Evolutionary conservation across 2,329 filamentous ascomycete genomes (phyloP), one percentile per base, ranked within the genome.

Genomic region (Fusarium nodosum): DNA sequence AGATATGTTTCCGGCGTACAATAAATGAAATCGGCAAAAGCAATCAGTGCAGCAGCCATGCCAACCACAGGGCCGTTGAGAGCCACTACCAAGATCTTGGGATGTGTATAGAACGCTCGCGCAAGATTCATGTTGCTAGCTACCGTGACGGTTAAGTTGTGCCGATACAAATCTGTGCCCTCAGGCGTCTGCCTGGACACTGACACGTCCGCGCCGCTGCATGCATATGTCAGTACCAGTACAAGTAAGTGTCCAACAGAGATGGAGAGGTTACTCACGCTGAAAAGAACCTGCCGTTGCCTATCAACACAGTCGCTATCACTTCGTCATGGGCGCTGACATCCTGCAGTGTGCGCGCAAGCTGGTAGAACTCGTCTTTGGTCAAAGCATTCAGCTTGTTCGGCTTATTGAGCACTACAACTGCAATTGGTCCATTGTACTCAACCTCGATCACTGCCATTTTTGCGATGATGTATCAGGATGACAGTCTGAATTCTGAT

Each of bases 31-130:
- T 56, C 54, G 5, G 42, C 54, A 6, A 48, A 39, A 13, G 42
- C 54, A 2, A 50, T 36, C 13, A 57, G 30, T 4, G 46, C 45
- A 16, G 55, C 55, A 26, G 55, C 31, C 55, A 57, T 33, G 13
- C 55, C 55, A 10, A 57, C 46, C 8, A 50, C 55, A 3, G 55
- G 55, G 2, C 55, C 56, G 3, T 54, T 59, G 7, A 59, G 50
- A 2, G 48, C 39, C 7, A 45, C 24, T 0, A 54, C 56, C 7
- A 59, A 18, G 42, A 54, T 33, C 28, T 53, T 53, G 15, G 56
- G 47, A 9, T 53, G 56, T 26, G 55, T 42, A 36, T 26, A 34
- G 11, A 57, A 57, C 0, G 55, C 55, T 0, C 45, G 45, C 1
- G 45, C 38, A 11, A 57, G 34, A 9, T 57, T 57, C 26, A 57